Evolutionary conservation across 179 eudicot genomes (phyloP).

Genomic region (Pouteria campechiana): DNA sequence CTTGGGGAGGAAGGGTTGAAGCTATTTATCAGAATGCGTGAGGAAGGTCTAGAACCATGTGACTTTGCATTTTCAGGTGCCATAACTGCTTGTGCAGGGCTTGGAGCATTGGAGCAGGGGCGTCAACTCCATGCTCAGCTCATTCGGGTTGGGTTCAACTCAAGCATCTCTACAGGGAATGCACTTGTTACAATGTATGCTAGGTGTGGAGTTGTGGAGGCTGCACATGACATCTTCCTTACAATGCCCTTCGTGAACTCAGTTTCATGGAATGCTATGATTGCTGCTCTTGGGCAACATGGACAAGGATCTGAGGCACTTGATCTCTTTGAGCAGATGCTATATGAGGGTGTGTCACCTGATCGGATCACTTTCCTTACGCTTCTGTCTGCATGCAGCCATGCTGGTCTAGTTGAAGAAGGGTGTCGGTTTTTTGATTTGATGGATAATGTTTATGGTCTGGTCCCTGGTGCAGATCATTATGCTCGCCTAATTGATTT

Average conservation of each 20-base stretch:
- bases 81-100: constrained; percentile 42
- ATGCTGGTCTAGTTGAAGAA: constrained; percentile 55
- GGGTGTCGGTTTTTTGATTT: constrained; percentile 39
- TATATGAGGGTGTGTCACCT: constrained; percentile 34
- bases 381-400: constrained; percentile 65
- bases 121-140: constrained; percentile 58
- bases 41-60: constrained; percentile 48
- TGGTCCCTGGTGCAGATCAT: constrained; percentile 62
- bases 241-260: constrained; percentile 55
- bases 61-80: constrained; percentile 66
- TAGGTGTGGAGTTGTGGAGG: constrained; percentile 51
- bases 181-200: constrained; percentile 70
- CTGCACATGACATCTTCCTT: constrained; percentile 23
- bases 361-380: constrained; percentile 61
- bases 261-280: constrained; percentile 74
- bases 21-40: constrained; percentile 41
- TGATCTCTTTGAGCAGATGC: constrained; percentile 48
- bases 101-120: constrained; percentile 56
- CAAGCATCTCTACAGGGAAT: constrained; percentile 59
- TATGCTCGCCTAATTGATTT: constrained; percentile 54
- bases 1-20: constrained; percentile 51
- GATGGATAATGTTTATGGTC: constrained; percentile 28
- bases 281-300: constrained; percentile 62
- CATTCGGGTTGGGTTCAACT: constrained; percentile 33
- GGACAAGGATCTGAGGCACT: constrained; percentile 52